A percentile compares a stretch with the other conserved stretches of the same genome.
Evolutionary conservation across 306 rosid genomes (phyloP).

Genomic region (Rosa rugosa): DNA sequence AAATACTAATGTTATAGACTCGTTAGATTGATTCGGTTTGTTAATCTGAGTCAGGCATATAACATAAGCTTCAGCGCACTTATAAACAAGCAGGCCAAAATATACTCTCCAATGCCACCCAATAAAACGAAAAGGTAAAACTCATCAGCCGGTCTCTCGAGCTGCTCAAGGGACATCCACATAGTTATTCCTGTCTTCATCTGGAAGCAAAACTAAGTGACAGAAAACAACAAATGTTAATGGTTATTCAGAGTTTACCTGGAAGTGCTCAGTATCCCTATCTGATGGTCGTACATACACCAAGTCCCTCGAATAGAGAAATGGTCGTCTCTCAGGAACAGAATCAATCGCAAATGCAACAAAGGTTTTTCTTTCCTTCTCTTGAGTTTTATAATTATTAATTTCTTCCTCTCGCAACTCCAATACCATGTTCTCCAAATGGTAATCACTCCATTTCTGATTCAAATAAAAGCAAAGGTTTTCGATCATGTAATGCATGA

Average conservation of each 20-base stretch:
- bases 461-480: background rate
- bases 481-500: background rate
- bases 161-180: background rate
- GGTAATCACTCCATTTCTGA: constrained; percentile 20
- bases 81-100: no score
- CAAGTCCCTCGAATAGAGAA: constrained; percentile 33
- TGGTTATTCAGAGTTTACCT: constrained; percentile 8
- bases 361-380: constrained; percentile 14
- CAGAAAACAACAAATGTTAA: background rate
- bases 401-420: constrained; percentile 9
- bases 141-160: background rate
- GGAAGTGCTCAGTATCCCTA: background rate
- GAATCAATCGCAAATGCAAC: constrained; percentile 20
- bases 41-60: no score
- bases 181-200: background rate
- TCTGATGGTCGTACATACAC: constrained; percentile 24
- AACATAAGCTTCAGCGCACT: no score
- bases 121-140: background rate
- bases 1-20: no score
- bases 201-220: background rate
- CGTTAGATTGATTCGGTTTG: no score
- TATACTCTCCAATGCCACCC: background rate
- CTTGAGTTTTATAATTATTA: background rate
- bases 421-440: constrained; percentile 6
- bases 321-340: constrained; percentile 21